A percentile compares a stretch with the other conserved stretches of the same genome.
Evolutionary conservation across 2,329 filamentous ascomycete genomes (phyloP).

Genomic region (Aspergillus novoparasiticus): DNA sequence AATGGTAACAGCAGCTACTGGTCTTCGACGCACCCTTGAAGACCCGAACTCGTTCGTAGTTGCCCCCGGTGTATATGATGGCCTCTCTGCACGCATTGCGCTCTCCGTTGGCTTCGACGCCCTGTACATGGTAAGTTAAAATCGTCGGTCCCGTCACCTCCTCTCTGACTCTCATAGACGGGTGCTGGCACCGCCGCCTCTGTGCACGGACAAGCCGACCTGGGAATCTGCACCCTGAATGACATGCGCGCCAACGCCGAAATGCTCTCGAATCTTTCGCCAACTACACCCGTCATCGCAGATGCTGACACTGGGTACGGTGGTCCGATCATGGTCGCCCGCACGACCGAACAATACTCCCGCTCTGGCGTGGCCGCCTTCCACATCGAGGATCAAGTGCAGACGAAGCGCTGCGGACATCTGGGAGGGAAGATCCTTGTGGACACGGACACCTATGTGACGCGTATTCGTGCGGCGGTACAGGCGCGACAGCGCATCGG

Average conservation of each 20-base stretch:
- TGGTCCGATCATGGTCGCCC: conserved; percentile 52
- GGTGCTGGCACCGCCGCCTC: conserved; percentile 55
- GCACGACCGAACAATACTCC: conserved; percentile 54
- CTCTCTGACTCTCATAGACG: conserved; percentile 38
- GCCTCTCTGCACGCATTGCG: conserved; percentile 52
- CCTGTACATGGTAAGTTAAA: conserved; percentile 52
- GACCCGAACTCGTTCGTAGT: conserved; percentile 44
- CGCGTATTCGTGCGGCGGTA: conserved; percentile 42
- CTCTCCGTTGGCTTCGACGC: conserved; percentile 52
- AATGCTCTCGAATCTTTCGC: conserved; percentile 56
- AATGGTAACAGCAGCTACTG: conserved; percentile 31
- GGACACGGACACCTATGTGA: conserved; percentile 35
- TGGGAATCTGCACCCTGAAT: conserved; percentile 54
- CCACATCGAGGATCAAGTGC: conserved; percentile 61
- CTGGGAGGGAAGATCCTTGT: conserved; percentile 45
- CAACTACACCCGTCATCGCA: conserved; percentile 53
- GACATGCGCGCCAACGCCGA: conserved; percentile 58
- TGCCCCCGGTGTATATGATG: conserved; percentile 56
- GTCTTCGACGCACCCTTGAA: conserved; percentile 35
- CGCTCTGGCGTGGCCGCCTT: conserved; percentile 58
- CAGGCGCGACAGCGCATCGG: conserved; percentile 35
- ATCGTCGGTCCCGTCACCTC: background rate
- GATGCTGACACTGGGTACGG: conserved; percentile 60
- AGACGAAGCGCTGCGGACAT: conserved; percentile 47
- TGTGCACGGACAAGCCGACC: conserved; percentile 52